Percentiles rank a stretch among this genome's conserved stretches.
Conservation (phyloP, 805 yeast genomes). For the Metschnikowia kunwiensis region DNA sequence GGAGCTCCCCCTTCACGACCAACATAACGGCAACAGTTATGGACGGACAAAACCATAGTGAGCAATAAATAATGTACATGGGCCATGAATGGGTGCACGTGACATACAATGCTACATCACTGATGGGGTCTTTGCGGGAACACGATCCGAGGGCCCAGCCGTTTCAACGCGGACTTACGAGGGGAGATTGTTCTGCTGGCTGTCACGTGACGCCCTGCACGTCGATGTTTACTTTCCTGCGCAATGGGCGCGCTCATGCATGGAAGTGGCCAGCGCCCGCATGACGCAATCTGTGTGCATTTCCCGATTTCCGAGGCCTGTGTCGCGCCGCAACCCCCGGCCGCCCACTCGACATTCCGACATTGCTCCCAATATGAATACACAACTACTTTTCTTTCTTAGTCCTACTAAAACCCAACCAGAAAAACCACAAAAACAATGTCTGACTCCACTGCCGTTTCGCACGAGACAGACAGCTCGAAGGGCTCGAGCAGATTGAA, state of each 20-base stretch:
- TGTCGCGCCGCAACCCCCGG: neutral
- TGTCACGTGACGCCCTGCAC: constrained; percentile 2
- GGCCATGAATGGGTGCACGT: no score
- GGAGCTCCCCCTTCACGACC: no score
- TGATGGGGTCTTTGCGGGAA: no score
- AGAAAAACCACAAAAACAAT: constrained; percentile 2
- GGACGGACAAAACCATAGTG: no score
- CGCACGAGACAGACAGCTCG: constrained; percentile 11
- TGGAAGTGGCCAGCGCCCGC: neutral
- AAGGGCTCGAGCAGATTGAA: constrained; percentile 19
- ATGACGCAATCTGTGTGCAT: constrained; percentile 5
- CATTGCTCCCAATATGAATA: neutral
- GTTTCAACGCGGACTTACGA: no score
- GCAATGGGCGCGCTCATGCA: constrained; percentile 1
- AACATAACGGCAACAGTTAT: no score
- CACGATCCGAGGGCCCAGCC: no score
- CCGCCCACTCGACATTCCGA: neutral
- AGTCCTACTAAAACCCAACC: neutral
- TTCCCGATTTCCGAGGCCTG: constrained; percentile 2
- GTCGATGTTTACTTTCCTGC: constrained; percentile 10
- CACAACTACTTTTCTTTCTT: neutral
- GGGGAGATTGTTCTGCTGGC: no score
- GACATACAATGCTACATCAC: no score
- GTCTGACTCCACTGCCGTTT: constrained; percentile 12
- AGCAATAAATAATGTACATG: no score